These are phyloP conservation scores for Phytopythium boreale DNA, from an alignment of 352 stramenopile genomes.

Conservation along the genomic window DNA sequence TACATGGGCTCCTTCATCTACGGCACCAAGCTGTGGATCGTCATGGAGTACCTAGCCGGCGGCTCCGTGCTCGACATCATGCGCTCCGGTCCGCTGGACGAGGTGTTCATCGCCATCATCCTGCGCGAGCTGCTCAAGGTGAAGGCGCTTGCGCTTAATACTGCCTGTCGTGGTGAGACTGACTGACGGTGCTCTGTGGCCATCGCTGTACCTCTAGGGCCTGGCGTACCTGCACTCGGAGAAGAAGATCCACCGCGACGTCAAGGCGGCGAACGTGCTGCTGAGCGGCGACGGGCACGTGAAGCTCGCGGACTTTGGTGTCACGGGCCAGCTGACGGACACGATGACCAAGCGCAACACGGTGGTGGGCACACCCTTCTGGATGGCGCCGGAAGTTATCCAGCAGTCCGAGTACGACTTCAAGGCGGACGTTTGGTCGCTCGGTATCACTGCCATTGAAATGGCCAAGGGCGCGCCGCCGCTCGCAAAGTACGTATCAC, in stretches of 20 bases:
- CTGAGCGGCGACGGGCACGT: constrained; percentile 77
- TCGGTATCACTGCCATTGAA: constrained; percentile 99
- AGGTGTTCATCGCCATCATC: constrained; percentile 84
- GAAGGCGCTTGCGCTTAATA: neutral
- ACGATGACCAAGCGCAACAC: constrained; percentile 98
- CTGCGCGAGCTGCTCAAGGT: constrained; percentile 68
- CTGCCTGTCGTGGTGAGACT: neutral
- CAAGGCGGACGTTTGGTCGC: constrained; percentile 97
- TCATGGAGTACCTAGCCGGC: constrained; percentile 93
- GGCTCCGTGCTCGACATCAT: constrained; percentile 90
- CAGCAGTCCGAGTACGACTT: constrained; percentile 93
- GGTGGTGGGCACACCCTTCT: constrained; percentile 97
- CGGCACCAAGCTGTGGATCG: constrained; percentile 88
- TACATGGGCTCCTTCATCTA: constrained; percentile 88
- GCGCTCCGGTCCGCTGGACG: constrained; percentile 66
- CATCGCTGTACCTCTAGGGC: constrained; percentile 19
- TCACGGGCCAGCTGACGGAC: constrained; percentile 94
- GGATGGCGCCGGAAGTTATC: constrained; percentile 94
- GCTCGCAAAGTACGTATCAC: constrained; percentile 71
- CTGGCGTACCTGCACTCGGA: constrained; percentile 80
- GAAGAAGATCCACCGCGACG: constrained; percentile 84
- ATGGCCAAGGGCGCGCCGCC: constrained; percentile 97
- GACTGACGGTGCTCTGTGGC: neutral
- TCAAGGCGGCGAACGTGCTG: constrained; percentile 83
- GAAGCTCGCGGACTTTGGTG: constrained; percentile 82